Evolutionary conservation across 2,329 filamentous ascomycete species (phyloP).

Genomic region (Fusarium temperatum): DNA sequence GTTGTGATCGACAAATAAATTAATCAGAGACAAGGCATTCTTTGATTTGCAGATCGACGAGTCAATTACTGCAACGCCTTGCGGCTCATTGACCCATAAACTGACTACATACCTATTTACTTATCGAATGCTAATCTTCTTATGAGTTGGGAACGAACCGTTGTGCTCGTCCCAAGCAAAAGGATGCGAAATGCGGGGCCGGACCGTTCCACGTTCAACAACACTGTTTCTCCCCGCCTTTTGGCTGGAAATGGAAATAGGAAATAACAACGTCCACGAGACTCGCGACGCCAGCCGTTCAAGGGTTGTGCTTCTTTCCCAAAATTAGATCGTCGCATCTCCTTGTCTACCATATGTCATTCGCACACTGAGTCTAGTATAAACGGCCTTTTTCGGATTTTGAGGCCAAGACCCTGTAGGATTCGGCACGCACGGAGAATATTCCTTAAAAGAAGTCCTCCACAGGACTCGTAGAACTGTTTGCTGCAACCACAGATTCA

Average conservation of each 20-base stretch:
- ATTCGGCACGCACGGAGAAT: slow-evolving; percentile 31
- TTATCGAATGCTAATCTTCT: background rate
- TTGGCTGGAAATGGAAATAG: slow-evolving; percentile 31
- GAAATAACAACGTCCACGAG: background rate
- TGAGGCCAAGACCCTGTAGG: slow-evolving; percentile 3
- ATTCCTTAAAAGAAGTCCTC: slow-evolving; percentile 13
- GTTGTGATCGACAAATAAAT: slow-evolving; percentile 21
- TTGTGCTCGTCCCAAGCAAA: background rate
- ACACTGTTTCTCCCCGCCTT: slow-evolving; percentile 28
- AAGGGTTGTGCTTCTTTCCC: background rate
- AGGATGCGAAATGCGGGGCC: slow-evolving; percentile 16
- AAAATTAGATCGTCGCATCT: slow-evolving; percentile 15
- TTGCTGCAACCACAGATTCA: slow-evolving; percentile 22
- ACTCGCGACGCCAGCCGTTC: background rate
- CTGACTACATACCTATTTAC: background rate
- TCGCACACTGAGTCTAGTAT: background rate
- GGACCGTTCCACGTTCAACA: slow-evolving; percentile 25
- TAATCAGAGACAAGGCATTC: slow-evolving; percentile 22
- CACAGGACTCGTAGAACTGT: slow-evolving; percentile 5
- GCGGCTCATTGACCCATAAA: background rate
- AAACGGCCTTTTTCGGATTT: background rate
- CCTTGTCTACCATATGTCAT: background rate
- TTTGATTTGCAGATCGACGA: background rate
- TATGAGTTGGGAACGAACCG: background rate
- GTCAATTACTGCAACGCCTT: slow-evolving; percentile 4